Evolutionary conservation across 371 early-diverging fungal species (phyloP).

Genomic region (Lichtheimia hyalospora): DNA sequence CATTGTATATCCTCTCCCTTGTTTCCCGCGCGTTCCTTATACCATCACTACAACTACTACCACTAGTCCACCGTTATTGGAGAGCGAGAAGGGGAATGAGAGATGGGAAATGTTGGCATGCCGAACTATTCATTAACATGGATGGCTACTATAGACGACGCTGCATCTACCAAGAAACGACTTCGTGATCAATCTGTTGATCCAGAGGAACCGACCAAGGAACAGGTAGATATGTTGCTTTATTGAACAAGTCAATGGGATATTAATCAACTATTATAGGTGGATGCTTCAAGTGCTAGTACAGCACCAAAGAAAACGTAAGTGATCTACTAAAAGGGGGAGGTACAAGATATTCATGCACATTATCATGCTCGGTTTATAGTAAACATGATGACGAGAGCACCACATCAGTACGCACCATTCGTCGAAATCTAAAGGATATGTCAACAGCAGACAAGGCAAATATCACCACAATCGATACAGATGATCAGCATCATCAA

Average conservation of each 20-base stretch:
- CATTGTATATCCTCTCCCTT: background rate
- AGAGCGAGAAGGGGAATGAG: background rate
- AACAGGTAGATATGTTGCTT: slow-evolving; percentile 15
- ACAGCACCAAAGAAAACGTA: slow-evolving; percentile 46
- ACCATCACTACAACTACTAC: background rate
- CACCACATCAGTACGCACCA: slow-evolving; percentile 31
- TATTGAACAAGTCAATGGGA: background rate
- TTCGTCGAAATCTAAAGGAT: slow-evolving; percentile 46
- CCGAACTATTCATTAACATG: background rate
- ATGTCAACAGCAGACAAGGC: slow-evolving; percentile 44
- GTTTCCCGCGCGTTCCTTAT: background rate
- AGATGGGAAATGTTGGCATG: background rate
- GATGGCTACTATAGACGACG: slow-evolving; percentile 24
- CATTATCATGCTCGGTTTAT: background rate
- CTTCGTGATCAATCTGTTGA: slow-evolving; percentile 48
- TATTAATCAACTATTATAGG: background rate
- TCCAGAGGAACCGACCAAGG: slow-evolving; percentile 20
- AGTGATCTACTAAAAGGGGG: background rate
- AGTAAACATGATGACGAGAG: slow-evolving; percentile 42
- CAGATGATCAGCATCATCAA: background rate
- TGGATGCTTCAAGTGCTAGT: slow-evolving; percentile 14
- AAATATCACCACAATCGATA: slow-evolving; percentile 6
- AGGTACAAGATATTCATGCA: background rate
- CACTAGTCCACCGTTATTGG: no score
- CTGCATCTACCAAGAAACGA: slow-evolving; percentile 39